phyloP scores from a whole-genome alignment of 2,329 filamentous ascomycete species.

The Stachybotrys elegans region DNA sequence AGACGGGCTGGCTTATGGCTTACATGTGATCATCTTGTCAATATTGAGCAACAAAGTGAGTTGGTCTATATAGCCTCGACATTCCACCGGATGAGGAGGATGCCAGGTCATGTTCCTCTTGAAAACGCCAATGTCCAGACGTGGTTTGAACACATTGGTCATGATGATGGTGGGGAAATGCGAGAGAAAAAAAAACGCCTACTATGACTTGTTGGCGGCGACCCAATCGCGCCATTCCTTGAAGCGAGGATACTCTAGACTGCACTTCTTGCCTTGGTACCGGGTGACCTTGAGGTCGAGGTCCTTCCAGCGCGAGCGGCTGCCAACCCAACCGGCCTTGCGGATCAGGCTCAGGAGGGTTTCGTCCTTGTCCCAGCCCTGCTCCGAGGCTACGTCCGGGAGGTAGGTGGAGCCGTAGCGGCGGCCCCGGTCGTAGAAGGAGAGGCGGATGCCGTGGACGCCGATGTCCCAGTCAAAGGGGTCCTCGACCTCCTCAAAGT shows the following conservation, averaged over 20 bases:
- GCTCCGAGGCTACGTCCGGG: conserved; percentile 85
- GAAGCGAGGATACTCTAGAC: conserved; percentile 67
- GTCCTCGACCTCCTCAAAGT: conserved; percentile 72
- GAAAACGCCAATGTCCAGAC: background rate
- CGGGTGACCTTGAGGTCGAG: conserved; percentile 74
- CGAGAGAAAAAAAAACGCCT: background rate
- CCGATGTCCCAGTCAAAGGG: conserved; percentile 84
- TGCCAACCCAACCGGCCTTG: conserved; percentile 89
- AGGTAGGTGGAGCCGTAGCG: conserved; percentile 85
- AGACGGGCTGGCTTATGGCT: too few species aligned
- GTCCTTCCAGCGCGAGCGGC: conserved; percentile 72
- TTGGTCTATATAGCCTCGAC: too few species aligned
- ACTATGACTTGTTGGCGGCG: conserved; percentile 19
- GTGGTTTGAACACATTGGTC: background rate
- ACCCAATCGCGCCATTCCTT: conserved; percentile 76
- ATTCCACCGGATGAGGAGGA: too few species aligned
- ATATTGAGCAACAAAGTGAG: too few species aligned
- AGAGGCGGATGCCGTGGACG: conserved; percentile 80
- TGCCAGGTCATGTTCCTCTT: too few species aligned
- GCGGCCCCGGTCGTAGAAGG: conserved; percentile 68
- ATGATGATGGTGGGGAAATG: conserved; percentile 1
- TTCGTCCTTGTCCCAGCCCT: conserved; percentile 94
- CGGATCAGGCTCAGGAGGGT: conserved; percentile 84
- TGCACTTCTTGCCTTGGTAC: conserved; percentile 81
- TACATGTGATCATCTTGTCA: too few species aligned